A percentile compares a stretch with the other conserved stretches of the same genome.
Conservation (phyloP, 148 eudicot species). For the Rhododendron griersonianum region DNA sequence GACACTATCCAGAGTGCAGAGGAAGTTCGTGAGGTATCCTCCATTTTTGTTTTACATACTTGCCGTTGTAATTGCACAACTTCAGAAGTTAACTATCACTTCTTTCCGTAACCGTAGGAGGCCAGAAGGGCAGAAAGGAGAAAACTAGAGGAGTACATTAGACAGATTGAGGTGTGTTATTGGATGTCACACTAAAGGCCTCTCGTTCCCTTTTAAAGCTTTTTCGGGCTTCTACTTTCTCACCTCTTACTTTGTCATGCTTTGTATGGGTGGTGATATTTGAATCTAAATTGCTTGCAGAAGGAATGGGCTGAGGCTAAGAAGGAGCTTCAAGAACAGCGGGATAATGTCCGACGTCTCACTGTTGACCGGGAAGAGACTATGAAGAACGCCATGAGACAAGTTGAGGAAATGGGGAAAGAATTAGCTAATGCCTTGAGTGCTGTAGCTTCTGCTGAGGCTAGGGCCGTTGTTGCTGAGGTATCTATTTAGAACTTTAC, state of each 20-base stretch:
- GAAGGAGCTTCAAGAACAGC: conserved; percentile 76
- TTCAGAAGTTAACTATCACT: neutral
- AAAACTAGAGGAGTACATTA: conserved; percentile 72
- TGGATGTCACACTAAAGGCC: neutral
- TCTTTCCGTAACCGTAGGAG: conserved; percentile 33
- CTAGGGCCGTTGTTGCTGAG: conserved; percentile 79
- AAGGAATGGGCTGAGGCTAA: conserved; percentile 93
- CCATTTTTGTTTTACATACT: neutral
- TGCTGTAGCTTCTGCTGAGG: conserved; percentile 72
- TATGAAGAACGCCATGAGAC: conserved; percentile 60
- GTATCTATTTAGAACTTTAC: conserved; percentile 17
- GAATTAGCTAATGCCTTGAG: conserved; percentile 62
- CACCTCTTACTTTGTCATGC: neutral
- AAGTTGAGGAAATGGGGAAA: conserved; percentile 69
- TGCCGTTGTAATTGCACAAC: neutral
- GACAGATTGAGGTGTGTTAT: conserved; percentile 55
- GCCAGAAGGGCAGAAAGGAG: conserved; percentile 68
- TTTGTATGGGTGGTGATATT: neutral
- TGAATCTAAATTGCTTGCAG: conserved; percentile 23
- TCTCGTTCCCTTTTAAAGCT: neutral
- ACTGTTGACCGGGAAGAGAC: conserved; percentile 57
- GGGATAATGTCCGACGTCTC: conserved; percentile 54
- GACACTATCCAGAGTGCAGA: conserved; percentile 76
- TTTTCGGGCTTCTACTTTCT: neutral
- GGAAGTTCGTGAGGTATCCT: conserved; percentile 63